These are phyloP conservation scores for Trichoderma orchidacearum DNA, from an alignment of 495 filamentous ascomycete species.

Conservation along the genomic window DNA sequence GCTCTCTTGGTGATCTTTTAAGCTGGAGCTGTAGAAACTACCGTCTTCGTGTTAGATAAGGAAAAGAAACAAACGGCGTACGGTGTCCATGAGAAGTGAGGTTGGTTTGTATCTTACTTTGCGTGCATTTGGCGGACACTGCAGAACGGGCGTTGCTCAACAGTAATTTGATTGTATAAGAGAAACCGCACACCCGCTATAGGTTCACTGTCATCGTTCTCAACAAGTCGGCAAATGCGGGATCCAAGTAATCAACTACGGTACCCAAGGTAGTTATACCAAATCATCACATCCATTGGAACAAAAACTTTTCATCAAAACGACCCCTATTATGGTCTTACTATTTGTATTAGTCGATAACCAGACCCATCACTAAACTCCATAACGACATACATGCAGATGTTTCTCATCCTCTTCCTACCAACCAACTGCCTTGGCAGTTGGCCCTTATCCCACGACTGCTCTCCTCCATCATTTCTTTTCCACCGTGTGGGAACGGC, in stretches of 20 bases:
- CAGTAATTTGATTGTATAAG: no score
- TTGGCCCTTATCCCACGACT: not conserved
- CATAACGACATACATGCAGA: conserved; percentile 1
- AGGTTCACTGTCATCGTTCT: no score
- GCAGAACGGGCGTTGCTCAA: no score
- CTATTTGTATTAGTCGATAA: not conserved
- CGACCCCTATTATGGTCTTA: not conserved
- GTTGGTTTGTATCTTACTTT: no score
- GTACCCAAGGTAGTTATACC: no score
- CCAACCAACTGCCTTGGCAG: not conserved
- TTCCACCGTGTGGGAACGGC: not conserved
- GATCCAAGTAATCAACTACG: no score
- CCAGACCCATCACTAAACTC: not conserved
- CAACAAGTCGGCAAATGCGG: no score
- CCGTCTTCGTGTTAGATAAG: not conserved
- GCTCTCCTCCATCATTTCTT: not conserved
- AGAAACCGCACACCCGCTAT: no score
- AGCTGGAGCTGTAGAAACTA: no score
- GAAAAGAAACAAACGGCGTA: not conserved
- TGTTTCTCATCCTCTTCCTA: not conserved
- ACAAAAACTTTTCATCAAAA: not conserved
- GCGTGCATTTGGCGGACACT: no score
- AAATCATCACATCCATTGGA: not conserved
- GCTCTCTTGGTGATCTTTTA: not conserved
- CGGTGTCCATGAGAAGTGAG: not conserved